A percentile compares a stretch with the other conserved stretches of the same genome.
Conservation (phyloP, 441 rosid genomes). For the Flueggea neowawraea region DNA sequence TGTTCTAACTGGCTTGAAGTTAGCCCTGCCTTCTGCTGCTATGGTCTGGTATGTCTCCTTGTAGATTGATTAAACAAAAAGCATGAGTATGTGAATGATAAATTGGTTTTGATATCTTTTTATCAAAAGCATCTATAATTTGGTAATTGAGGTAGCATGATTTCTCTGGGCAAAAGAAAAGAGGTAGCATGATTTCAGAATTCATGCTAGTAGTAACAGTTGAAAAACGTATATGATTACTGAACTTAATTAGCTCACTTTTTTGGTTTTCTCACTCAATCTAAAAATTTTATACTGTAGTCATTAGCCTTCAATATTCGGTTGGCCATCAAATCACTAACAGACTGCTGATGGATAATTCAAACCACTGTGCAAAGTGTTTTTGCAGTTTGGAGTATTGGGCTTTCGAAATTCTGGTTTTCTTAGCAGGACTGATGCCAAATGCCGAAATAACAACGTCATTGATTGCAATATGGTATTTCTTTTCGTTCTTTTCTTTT, state of each 20-base stretch:
- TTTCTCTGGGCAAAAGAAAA: no score
- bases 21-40: slow-evolving; percentile 80
- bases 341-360: no score
- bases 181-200: no score
- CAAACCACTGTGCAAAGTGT: background rate
- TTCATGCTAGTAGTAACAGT: no score
- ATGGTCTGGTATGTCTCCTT: slow-evolving; percentile 64
- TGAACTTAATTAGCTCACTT: no score
- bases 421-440: slow-evolving; percentile 72
- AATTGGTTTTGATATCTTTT: background rate
- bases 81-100: background rate
- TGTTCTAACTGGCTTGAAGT: slow-evolving; percentile 32
- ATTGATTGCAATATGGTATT: slow-evolving; percentile 73
- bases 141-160: no score
- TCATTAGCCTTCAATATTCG: no score
- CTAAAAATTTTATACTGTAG: no score
- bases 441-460: slow-evolving; percentile 53
- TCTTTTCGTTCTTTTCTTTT: background rate
- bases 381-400: slow-evolving; percentile 59
- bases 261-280: no score
- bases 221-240: no score
- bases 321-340: no score
- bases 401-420: slow-evolving; percentile 71
- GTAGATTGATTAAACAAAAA: background rate
- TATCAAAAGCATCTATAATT: background rate